These are phyloP conservation scores for Falciphora oryzae DNA, from an alignment of 2,329 filamentous ascomycete genomes.

Conservation along the genomic window DNA sequence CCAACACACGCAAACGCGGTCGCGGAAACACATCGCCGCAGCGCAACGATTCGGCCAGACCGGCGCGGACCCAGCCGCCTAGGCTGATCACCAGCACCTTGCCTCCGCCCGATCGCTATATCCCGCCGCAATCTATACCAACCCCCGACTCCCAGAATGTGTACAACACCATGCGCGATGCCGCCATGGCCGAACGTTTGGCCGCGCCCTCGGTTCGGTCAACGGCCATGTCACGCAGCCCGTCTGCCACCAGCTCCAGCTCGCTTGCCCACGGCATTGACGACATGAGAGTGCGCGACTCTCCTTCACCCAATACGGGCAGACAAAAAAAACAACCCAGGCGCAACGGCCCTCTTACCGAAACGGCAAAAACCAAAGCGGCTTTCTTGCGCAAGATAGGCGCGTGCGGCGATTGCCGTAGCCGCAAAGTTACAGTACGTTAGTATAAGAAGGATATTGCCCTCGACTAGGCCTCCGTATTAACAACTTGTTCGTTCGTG, in stretches of 20 bases:
- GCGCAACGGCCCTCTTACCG: not conserved
- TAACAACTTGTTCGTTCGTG: not conserved
- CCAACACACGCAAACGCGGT: not conserved
- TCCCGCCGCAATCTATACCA: not conserved
- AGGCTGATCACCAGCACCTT: not conserved
- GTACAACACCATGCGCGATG: constrained; percentile 1
- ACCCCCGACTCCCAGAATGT: not conserved
- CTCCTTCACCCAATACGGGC: not conserved
- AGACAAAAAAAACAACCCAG: not conserved
- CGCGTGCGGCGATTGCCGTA: constrained; percentile 17
- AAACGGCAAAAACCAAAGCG: not conserved
- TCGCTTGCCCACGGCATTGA: not conserved
- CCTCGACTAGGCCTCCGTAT: not conserved
- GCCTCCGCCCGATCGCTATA: not conserved
- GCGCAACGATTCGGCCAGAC: not conserved
- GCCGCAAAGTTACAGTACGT: constrained; percentile 19
- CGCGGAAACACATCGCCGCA: not conserved
- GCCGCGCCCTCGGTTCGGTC: not conserved
- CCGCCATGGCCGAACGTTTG: not conserved
- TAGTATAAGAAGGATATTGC: not conserved
- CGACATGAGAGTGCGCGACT: not conserved
- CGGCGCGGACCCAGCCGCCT: not conserved
- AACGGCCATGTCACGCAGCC: not conserved
- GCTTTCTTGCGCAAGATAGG: constrained; percentile 4
- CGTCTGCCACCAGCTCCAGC: not conserved